These are phyloP conservation scores for Pueraria montana DNA, from an alignment of 306 rosid species.

Conservation along the genomic window DNA sequence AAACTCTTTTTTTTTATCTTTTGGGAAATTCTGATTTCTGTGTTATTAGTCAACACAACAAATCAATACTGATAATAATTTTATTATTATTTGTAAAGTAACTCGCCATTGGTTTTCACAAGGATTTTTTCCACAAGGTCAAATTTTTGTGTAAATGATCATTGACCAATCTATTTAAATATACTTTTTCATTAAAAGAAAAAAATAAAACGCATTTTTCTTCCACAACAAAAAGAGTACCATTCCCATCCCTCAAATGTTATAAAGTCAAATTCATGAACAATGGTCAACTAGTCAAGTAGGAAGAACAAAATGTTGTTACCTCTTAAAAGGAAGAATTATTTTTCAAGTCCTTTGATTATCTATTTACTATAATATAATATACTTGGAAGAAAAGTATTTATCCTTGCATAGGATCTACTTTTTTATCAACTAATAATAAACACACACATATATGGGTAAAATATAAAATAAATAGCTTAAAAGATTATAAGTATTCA, in stretches of 20 bases:
- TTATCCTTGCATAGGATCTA: too few species aligned
- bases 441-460: too few species aligned
- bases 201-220: background rate
- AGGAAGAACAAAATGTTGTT: background rate
- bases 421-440: too few species aligned
- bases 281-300: background rate
- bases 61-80: background rate
- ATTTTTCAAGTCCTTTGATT: background rate
- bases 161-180: constrained; percentile 1
- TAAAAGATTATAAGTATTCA: too few species aligned
- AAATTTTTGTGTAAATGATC: background rate
- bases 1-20: background rate
- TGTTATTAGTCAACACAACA: background rate
- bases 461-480: too few species aligned
- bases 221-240: background rate
- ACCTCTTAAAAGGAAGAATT: background rate
- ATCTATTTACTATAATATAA: background rate
- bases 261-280: background rate
- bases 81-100: background rate
- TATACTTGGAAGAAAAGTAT: background rate
- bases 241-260: background rate
- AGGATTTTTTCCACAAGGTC: background rate
- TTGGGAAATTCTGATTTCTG: background rate
- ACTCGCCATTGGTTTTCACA: background rate
- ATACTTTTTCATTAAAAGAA: background rate